Percentiles rank a stretch among this genome's conserved stretches.
Conservation (phyloP, 306 rosid genomes). For the Prunus salicina region DNA sequence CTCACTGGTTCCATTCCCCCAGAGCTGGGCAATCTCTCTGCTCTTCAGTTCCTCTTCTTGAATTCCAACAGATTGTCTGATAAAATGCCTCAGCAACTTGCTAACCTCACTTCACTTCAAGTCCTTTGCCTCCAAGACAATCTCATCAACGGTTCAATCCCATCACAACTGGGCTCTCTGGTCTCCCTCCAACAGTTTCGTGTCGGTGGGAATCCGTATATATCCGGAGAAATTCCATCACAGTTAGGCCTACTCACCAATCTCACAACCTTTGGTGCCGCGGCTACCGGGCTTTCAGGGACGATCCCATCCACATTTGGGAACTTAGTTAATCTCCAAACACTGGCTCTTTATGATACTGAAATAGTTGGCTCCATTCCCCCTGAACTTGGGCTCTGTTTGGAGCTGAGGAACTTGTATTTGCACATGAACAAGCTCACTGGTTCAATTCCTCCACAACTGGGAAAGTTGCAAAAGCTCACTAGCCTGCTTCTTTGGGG, state of each 20-base stretch:
- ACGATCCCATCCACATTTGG: constrained; percentile 78
- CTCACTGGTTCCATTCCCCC: constrained; percentile 72
- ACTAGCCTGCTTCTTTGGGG: constrained; percentile 84
- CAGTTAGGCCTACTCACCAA: constrained; percentile 72
- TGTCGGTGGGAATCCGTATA: constrained; percentile 84
- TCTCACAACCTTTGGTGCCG: constrained; percentile 91
- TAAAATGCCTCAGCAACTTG: constrained; percentile 55
- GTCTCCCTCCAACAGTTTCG: constrained; percentile 78
- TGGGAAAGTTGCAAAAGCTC: constrained; percentile 79
- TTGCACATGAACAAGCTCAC: constrained; percentile 79
- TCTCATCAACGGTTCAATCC: constrained; percentile 77
- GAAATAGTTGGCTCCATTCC: constrained; percentile 78
- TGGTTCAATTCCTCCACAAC: constrained; percentile 68
- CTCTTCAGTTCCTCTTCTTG: constrained; percentile 78
- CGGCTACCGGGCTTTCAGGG: constrained; percentile 90
- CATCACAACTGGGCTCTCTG: constrained; percentile 73
- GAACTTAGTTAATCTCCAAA: constrained; percentile 74
- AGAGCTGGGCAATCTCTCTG: constrained; percentile 62
- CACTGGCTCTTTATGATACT: constrained; percentile 81
- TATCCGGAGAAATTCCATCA: constrained; percentile 71
- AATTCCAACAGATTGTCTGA: constrained; percentile 68
- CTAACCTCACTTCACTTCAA: constrained; percentile 68
- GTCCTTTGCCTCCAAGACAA: constrained; percentile 81
- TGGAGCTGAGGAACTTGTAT: constrained; percentile 76
- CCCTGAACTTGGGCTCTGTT: constrained; percentile 70